Conservation (phyloP, 306 rosid species). For the Leucaena leucocephala region DNA sequence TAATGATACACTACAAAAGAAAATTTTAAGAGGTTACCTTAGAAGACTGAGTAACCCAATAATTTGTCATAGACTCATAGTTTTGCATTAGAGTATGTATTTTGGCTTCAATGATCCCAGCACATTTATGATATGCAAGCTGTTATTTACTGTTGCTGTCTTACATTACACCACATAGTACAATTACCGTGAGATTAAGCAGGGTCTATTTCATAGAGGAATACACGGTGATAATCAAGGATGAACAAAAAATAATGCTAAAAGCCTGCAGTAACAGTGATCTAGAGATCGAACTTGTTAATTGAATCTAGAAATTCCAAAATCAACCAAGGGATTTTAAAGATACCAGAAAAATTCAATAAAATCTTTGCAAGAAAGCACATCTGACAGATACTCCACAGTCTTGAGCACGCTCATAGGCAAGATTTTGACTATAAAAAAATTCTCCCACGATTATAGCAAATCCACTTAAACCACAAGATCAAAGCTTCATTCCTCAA, state of each 20-base stretch:
- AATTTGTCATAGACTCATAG: background rate
- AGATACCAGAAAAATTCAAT: background rate
- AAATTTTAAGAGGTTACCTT: background rate
- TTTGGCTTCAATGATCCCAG: conserved; percentile 2
- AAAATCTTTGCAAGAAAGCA: background rate
- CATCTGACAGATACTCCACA: background rate
- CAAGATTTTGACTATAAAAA: background rate
- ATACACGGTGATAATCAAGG: background rate
- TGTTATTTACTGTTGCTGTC: background rate
- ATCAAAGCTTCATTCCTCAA: conserved; percentile 7
- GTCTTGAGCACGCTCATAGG: conserved; percentile 6
- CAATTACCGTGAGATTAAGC: background rate
- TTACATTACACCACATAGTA: background rate
- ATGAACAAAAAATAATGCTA: background rate
- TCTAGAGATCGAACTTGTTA: background rate
- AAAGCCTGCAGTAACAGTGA: background rate
- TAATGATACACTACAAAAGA: conserved; percentile 13
- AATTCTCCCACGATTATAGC: background rate
- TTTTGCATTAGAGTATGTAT: conserved; percentile 6
- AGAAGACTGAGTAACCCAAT: background rate
- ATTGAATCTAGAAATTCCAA: background rate
- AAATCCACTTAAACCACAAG: background rate
- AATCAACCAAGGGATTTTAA: background rate
- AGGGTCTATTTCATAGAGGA: background rate
- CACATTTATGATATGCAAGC: background rate